Conservation (phyloP, 441 rosid genomes). For the Brassica hybrid region DNA sequence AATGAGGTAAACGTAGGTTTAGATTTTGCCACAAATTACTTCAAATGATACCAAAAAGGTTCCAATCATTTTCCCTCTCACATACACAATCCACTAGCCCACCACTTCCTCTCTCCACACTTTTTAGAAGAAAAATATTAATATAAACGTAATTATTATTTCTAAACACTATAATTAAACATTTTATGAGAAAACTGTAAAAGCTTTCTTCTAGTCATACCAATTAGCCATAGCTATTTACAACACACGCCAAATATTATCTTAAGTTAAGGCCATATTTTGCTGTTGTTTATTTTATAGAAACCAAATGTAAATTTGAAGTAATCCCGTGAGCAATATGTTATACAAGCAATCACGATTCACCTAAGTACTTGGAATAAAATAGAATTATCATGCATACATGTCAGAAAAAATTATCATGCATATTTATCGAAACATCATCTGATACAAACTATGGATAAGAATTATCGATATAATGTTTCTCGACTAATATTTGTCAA, state of each 20-base stretch:
- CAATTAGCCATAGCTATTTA: slow-evolving; percentile 20
- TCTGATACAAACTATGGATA: background rate
- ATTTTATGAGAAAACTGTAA: slow-evolving; percentile 10
- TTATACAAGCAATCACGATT: background rate
- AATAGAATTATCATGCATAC: background rate
- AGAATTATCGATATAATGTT: background rate
- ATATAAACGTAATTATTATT: background rate
- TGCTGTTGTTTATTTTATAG: background rate
- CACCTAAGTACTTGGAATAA: background rate
- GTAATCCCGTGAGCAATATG: background rate
- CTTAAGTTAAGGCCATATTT: background rate
- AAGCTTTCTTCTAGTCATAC: slow-evolving; percentile 16
- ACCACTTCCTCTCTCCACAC: slow-evolving; percentile 27
- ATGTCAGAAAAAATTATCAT: background rate
- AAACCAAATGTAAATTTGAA: background rate
- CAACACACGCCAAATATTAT: slow-evolving; percentile 3
- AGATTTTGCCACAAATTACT: slow-evolving; percentile 57
- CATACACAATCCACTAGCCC: slow-evolving; percentile 41
- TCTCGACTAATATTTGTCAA: background rate
- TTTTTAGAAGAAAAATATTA: background rate
- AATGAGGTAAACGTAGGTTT: too few relatives aligned
- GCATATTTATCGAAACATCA: background rate
- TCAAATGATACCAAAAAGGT: slow-evolving; percentile 57
- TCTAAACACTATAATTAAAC: background rate
- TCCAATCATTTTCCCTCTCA: slow-evolving; percentile 47